phyloP scores from a whole-genome alignment of 306 rosid genomes.

The Lotus japonicus region DNA sequence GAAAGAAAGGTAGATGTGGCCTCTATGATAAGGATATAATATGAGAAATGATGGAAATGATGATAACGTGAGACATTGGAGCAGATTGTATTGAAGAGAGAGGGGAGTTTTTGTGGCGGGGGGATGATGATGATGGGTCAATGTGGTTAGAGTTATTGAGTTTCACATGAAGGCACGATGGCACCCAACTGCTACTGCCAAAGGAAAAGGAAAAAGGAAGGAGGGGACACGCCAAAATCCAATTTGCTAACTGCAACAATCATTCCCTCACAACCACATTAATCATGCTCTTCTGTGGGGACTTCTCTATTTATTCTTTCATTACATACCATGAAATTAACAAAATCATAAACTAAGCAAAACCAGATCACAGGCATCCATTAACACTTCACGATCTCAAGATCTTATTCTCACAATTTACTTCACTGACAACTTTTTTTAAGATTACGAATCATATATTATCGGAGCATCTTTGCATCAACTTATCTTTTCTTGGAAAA shows the following conservation, averaged over 20 bases:
- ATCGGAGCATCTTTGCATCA: too few species aligned
- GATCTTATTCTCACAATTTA: background rate
- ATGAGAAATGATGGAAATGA: conserved; percentile 37
- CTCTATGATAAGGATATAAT: conserved; percentile 40
- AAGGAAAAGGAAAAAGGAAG: too few species aligned
- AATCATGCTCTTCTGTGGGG: conserved; percentile 23
- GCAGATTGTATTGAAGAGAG: conserved; percentile 14
- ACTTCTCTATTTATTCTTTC: background rate
- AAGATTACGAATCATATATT: background rate
- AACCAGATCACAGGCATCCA: conserved; percentile 10
- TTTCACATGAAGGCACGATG: conserved; percentile 86
- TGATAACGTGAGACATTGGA: conserved; percentile 40
- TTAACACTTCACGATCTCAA: background rate
- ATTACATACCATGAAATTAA: background rate
- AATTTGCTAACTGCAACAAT: conserved; percentile 20
- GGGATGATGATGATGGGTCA: conserved; percentile 38
- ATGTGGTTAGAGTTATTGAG: conserved; percentile 48
- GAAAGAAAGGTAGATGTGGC: conserved; percentile 36
- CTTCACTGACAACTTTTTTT: background rate
- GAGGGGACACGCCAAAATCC: background rate
- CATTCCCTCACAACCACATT: background rate
- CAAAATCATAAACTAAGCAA: conserved; percentile 18
- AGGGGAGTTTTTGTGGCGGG: conserved; percentile 19
- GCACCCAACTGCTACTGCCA: conserved; percentile 40
- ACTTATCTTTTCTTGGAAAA: too few species aligned